Evolutionary conservation across 1,284 basidiomycete genomes (phyloP).

Genomic region (Cutaneotrichosporon cyanovorans): DNA sequence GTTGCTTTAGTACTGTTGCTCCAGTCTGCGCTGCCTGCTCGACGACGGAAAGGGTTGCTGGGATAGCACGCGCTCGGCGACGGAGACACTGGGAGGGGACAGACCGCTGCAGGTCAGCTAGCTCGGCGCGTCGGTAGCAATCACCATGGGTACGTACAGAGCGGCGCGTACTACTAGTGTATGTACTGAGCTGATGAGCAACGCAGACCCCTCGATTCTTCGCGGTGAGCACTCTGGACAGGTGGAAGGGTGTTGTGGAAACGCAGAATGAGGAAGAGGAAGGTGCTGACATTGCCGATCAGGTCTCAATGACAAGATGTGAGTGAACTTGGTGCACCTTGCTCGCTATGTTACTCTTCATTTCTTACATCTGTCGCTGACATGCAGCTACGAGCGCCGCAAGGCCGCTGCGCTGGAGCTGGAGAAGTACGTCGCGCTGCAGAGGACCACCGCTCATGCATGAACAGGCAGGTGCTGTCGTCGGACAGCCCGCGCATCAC

Average conservation of each 20-base stretch:
- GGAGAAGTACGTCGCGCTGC: slow-evolving; percentile 62
- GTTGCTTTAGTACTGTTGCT: too few species aligned
- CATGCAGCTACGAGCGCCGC: slow-evolving; percentile 71
- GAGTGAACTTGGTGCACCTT: slow-evolving; percentile 9
- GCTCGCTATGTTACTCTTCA: background rate
- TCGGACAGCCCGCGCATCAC: slow-evolving; percentile 74
- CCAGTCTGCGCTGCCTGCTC: too few species aligned
- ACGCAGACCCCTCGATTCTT: slow-evolving; percentile 34
- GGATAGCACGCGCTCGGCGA: too few species aligned
- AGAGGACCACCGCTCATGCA: background rate
- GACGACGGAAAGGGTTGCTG: too few species aligned
- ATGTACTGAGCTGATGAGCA: too few species aligned
- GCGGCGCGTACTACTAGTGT: too few species aligned
- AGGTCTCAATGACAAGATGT: slow-evolving; percentile 48
- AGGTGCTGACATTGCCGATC: background rate
- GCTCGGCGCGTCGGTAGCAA: too few species aligned
- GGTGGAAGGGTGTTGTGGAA: background rate
- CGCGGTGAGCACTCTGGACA: slow-evolving; percentile 25
- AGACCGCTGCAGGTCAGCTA: too few species aligned
- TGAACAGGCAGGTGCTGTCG: slow-evolving; percentile 65
- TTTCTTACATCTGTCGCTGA: too few species aligned
- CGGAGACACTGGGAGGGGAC: too few species aligned
- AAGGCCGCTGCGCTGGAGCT: slow-evolving; percentile 92
- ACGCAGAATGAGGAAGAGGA: too few species aligned
- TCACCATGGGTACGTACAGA: too few species aligned